These are phyloP conservation scores for Suillus hirtellus DNA, from an alignment of 768 basidiomycete species.

Conservation along the genomic window DNA sequence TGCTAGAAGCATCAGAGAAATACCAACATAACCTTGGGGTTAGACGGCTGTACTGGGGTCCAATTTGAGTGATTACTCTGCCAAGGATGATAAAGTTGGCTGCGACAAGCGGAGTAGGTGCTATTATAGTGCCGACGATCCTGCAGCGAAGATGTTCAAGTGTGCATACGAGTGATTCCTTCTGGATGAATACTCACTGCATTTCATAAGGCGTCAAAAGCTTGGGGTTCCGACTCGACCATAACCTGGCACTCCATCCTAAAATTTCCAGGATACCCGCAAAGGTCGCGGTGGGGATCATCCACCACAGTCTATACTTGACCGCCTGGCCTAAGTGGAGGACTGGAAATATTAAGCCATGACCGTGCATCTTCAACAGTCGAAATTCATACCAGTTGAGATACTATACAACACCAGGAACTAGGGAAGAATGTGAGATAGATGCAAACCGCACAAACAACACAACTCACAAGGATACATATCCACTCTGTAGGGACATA, in stretches of 20 bases:
- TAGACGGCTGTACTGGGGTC: conserved; percentile 51
- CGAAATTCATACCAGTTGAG: conserved; percentile 36
- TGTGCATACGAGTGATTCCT: background rate
- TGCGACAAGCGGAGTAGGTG: conserved; percentile 58
- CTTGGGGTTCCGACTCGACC: conserved; percentile 39
- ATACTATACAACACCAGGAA: conserved; percentile 44
- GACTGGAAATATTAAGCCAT: conserved; percentile 31
- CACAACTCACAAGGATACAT: conserved; percentile 26
- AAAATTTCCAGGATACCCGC: conserved; percentile 51
- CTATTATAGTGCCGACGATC: conserved; percentile 45
- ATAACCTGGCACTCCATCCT: conserved; percentile 58
- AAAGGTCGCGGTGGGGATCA: conserved; percentile 49
- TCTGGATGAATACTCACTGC: conserved; percentile 34
- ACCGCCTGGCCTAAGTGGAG: conserved; percentile 47
- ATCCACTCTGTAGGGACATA: conserved; percentile 43
- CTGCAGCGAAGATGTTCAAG: conserved; percentile 14
- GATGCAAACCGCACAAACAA: background rate
- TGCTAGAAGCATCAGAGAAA: background rate
- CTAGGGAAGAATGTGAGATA: background rate
- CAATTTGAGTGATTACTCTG: conserved; percentile 44
- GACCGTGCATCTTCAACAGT: background rate
- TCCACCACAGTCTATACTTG: conserved; percentile 50
- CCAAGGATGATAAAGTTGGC: conserved; percentile 58
- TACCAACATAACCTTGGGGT: conserved; percentile 30
- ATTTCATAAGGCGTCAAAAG: conserved; percentile 39